Conservation (phyloP, 2,329 filamentous ascomycete species). For the Talaromyces sp. region DNA sequence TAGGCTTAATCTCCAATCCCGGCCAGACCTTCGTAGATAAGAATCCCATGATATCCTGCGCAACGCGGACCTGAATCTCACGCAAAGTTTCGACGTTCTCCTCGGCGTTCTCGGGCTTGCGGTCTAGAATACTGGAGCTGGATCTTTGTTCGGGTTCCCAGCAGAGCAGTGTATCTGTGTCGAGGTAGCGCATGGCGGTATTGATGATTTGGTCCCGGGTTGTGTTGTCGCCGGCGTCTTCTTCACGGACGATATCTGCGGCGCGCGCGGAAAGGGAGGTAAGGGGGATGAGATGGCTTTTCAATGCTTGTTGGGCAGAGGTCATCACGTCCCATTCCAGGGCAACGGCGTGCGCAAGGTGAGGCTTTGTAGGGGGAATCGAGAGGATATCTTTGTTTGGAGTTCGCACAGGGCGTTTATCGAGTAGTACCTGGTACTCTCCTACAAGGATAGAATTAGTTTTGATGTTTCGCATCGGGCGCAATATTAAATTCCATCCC, state of each 20-base stretch:
- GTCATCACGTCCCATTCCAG: slow-evolving; percentile 90
- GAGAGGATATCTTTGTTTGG: slow-evolving; percentile 72
- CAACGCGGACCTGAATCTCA: slow-evolving; percentile 69
- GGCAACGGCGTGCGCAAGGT: slow-evolving; percentile 82
- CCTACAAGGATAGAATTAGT: slow-evolving; percentile 30
- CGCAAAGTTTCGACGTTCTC: slow-evolving; percentile 63
- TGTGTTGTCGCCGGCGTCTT: slow-evolving; percentile 54
- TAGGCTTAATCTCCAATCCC: slow-evolving; percentile 74
- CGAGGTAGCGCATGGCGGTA: slow-evolving; percentile 79
- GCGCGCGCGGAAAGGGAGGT: slow-evolving; percentile 84
- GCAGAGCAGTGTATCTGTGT: slow-evolving; percentile 90
- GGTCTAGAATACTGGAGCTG: slow-evolving; percentile 51
- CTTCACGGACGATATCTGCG: slow-evolving; percentile 74
- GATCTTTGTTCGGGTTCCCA: slow-evolving; percentile 68
- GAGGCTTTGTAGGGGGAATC: slow-evolving; percentile 73
- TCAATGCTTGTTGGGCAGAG: slow-evolving; percentile 79
- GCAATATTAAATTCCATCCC: background rate
- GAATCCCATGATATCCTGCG: slow-evolving; percentile 71
- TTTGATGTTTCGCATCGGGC: too few relatives aligned
- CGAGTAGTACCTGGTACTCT: slow-evolving; percentile 70
- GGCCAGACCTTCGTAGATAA: slow-evolving; percentile 79
- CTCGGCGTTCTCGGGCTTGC: slow-evolving; percentile 44
- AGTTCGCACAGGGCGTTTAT: slow-evolving; percentile 76
- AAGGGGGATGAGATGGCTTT: slow-evolving; percentile 84
- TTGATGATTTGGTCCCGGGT: slow-evolving; percentile 66